Evolutionary conservation across 129 eudicot species (phyloP).

Genomic region (Flaveria brownii): DNA sequence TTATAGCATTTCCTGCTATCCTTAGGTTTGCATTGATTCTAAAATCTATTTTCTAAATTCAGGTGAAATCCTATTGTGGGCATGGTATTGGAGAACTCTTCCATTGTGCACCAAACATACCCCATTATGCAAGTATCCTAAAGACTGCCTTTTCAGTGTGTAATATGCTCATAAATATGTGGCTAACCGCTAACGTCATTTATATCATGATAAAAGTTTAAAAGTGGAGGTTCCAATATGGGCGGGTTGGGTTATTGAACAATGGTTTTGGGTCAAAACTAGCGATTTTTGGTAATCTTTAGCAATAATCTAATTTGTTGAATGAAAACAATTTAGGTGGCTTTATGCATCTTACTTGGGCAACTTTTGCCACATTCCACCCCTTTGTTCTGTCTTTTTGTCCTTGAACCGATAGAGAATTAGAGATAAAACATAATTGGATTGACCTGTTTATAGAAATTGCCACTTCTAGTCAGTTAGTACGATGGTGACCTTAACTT

Average conservation of each 20-base stretch:
- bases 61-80: conserved; percentile 92
- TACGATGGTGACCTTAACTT: conserved; percentile 51
- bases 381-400: neutral
- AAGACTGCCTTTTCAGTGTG: conserved; percentile 7
- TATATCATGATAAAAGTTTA: neutral
- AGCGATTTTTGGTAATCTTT: neutral
- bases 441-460: neutral
- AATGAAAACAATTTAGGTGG: neutral
- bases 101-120: conserved; percentile 98
- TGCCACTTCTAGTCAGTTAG: neutral
- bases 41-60: neutral
- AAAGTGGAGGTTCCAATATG: neutral
- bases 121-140: conserved; percentile 98
- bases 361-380: neutral
- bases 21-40: conserved; percentile 1
- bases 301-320: neutral
- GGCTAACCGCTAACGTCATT: neutral
- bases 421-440: neutral
- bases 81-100: conserved; percentile 99
- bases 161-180: conserved; percentile 1
- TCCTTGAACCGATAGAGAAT: neutral
- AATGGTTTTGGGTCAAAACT: neutral
- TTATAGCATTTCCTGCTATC: neutral
- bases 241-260: neutral
- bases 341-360: neutral